Conservation (phyloP, 1,139 yeast genomes). For the Taphrina sp. region DNA sequence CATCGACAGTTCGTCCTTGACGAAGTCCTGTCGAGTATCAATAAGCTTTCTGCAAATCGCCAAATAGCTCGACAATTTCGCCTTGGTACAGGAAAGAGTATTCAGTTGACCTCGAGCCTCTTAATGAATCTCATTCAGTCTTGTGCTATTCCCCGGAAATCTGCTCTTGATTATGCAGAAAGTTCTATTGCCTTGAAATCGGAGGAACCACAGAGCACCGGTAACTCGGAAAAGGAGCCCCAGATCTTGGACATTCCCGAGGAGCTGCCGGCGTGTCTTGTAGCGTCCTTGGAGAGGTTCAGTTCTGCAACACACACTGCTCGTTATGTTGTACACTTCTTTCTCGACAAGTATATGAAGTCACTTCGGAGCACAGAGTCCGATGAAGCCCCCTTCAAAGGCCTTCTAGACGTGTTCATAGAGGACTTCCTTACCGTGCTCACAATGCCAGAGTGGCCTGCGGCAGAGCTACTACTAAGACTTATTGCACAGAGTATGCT, state of each 20-base stretch:
- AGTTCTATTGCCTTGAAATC: background rate
- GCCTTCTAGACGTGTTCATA: slow-evolving; percentile 52
- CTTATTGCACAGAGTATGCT: slow-evolving; percentile 37
- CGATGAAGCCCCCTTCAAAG: slow-evolving; percentile 41
- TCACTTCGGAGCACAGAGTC: slow-evolving; percentile 37
- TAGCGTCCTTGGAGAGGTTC: slow-evolving; percentile 44
- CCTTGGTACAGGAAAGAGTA: slow-evolving; percentile 50
- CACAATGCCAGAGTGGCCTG: slow-evolving; percentile 60
- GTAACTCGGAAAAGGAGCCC: background rate
- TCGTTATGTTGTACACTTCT: slow-evolving; percentile 42
- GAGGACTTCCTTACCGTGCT: slow-evolving; percentile 57
- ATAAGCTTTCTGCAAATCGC: slow-evolving; percentile 51
- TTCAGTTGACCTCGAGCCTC: slow-evolving; percentile 53
- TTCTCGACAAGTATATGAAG: slow-evolving; percentile 40
- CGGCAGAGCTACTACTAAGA: slow-evolving; percentile 50
- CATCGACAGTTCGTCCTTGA: slow-evolving; percentile 61
- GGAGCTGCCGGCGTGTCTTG: too few species aligned
- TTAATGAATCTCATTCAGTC: slow-evolving; percentile 52
- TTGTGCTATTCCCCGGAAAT: too few species aligned
- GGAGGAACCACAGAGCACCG: background rate
- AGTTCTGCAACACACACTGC: slow-evolving; percentile 48
- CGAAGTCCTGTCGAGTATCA: slow-evolving; percentile 58
- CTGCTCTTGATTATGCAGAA: too few species aligned
- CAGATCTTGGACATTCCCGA: background rate
- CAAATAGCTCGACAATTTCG: slow-evolving; percentile 49